Evolutionary conservation across 2,329 filamentous ascomycete species (phyloP).

Genomic region (Nemania bipapillata): DNA sequence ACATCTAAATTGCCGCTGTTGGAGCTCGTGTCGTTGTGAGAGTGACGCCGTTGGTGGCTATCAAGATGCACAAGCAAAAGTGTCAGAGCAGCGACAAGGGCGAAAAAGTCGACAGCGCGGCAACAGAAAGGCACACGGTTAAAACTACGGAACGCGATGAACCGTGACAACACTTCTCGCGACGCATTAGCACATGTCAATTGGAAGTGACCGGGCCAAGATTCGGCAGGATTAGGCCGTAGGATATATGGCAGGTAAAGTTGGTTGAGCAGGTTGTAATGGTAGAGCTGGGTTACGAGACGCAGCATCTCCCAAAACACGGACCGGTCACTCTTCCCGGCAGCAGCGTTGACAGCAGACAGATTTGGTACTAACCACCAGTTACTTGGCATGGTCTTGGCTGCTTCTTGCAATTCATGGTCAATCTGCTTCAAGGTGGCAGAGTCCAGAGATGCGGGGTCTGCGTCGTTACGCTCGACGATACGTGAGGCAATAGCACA

Average conservation of each 20-base stretch:
- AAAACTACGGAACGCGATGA: constrained; percentile 41
- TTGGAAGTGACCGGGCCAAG: constrained; percentile 13
- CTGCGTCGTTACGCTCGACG: constrained; percentile 52
- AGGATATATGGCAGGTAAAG: constrained; percentile 60
- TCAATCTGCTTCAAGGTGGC: constrained; percentile 50
- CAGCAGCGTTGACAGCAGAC: background rate
- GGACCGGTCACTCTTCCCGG: background rate
- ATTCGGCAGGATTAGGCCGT: constrained; percentile 15
- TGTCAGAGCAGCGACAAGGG: constrained; percentile 15
- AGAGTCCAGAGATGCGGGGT: constrained; percentile 41
- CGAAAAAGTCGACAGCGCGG: constrained; percentile 16
- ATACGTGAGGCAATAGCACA: constrained; percentile 46
- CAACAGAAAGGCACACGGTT: constrained; percentile 13
- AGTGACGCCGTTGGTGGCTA: background rate
- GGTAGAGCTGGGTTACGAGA: constrained; percentile 54
- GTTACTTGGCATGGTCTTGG: constrained; percentile 49
- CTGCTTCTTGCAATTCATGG: constrained; percentile 48
- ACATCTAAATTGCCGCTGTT: too few relatives aligned
- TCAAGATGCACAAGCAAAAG: constrained; percentile 18
- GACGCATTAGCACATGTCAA: constrained; percentile 52
- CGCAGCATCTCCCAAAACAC: constrained; percentile 50
- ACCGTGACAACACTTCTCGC: constrained; percentile 54
- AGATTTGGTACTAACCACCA: constrained; percentile 53
- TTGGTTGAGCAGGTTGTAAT: constrained; percentile 56
- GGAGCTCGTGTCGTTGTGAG: too few relatives aligned